Percentiles rank a stretch among this genome's conserved stretches.
Evolutionary conservation across 2,329 filamentous ascomycete species (phyloP).

Genomic region (Penicillium sp.): DNA sequence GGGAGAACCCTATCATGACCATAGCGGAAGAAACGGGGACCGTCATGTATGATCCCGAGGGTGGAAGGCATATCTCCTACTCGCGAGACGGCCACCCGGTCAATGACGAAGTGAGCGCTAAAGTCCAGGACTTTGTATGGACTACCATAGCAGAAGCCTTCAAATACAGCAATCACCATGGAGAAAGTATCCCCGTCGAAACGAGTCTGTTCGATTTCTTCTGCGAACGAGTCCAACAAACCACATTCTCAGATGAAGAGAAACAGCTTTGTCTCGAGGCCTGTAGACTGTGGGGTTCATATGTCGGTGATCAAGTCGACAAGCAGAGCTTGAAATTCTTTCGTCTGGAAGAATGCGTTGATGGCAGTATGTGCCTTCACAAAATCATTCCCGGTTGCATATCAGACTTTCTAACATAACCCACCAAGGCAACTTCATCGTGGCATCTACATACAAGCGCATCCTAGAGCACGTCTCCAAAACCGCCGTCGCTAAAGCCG

Average conservation of each 20-base stretch:
- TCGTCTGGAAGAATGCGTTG: conserved; percentile 65
- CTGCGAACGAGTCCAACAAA: conserved; percentile 48
- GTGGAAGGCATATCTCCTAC: conserved; percentile 49
- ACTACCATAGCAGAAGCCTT: conserved; percentile 60
- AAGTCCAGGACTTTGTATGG: conserved; percentile 54
- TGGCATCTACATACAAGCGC: conserved; percentile 60
- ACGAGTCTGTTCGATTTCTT: conserved; percentile 61
- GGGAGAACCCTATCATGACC: conserved; percentile 58
- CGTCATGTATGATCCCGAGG: conserved; percentile 52
- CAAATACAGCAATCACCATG: conserved; percentile 56
- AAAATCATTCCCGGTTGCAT: neutral
- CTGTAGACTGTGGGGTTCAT: conserved; percentile 63
- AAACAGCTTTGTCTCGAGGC: conserved; percentile 54
- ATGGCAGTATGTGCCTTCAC: conserved; percentile 48
- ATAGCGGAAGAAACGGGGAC: conserved; percentile 57
- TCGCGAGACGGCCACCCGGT: conserved; percentile 49
- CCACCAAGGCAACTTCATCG: conserved; percentile 60
- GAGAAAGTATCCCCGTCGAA: conserved; percentile 51
- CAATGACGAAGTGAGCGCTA: conserved; percentile 31
- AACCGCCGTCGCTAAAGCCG: conserved; percentile 48
- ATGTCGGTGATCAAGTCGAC: conserved; percentile 61
- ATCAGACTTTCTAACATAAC: neutral
- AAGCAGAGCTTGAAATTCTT: conserved; percentile 64
- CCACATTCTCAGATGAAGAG: conserved; percentile 41
- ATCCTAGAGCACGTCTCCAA: conserved; percentile 56